Evolutionary conservation across 2,329 filamentous ascomycete species (phyloP).

Genomic region (Trichoderma citrinoviride): DNA sequence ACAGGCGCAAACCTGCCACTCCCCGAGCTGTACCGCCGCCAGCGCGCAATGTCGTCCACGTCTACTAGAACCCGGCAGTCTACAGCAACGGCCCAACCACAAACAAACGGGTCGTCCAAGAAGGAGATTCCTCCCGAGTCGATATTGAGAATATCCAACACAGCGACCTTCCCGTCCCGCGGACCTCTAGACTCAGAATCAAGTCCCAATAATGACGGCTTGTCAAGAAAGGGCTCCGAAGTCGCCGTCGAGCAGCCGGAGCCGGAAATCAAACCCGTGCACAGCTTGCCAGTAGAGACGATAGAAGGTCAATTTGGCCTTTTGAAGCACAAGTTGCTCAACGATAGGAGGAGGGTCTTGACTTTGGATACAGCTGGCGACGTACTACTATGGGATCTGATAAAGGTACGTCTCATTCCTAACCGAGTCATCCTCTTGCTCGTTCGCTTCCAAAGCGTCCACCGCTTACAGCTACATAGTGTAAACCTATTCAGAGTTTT

Average conservation of each 20-base stretch:
- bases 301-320: slow-evolving; percentile 95
- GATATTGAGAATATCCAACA: slow-evolving; percentile 79
- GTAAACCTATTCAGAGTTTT: slow-evolving; percentile 83
- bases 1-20: slow-evolving; percentile 69
- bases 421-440: not conserved
- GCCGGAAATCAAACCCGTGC: slow-evolving; percentile 55
- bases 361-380: slow-evolving; percentile 95
- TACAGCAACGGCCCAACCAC: slow-evolving; percentile 31
- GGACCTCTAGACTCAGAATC: slow-evolving; percentile 54
- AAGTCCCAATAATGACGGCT: slow-evolving; percentile 46
- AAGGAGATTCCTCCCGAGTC: slow-evolving; percentile 74
- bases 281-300: slow-evolving; percentile 69
- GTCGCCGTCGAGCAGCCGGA: slow-evolving; percentile 32
- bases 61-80: slow-evolving; percentile 37
- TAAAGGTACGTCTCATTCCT: slow-evolving; percentile 58
- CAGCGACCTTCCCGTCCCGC: slow-evolving; percentile 67
- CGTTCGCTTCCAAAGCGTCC: too few relatives aligned
- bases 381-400: slow-evolving; percentile 89
- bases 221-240: slow-evolving; percentile 41
- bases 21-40: slow-evolving; percentile 52
- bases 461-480: slow-evolving; percentile 50
- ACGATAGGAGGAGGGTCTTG: slow-evolving; percentile 83
- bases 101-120: slow-evolving; percentile 40
- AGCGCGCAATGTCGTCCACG: slow-evolving; percentile 47
- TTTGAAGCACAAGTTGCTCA: slow-evolving; percentile 88